Conservation (phyloP, 1,284 basidiomycete genomes). For the Ustilago loliicola region DNA sequence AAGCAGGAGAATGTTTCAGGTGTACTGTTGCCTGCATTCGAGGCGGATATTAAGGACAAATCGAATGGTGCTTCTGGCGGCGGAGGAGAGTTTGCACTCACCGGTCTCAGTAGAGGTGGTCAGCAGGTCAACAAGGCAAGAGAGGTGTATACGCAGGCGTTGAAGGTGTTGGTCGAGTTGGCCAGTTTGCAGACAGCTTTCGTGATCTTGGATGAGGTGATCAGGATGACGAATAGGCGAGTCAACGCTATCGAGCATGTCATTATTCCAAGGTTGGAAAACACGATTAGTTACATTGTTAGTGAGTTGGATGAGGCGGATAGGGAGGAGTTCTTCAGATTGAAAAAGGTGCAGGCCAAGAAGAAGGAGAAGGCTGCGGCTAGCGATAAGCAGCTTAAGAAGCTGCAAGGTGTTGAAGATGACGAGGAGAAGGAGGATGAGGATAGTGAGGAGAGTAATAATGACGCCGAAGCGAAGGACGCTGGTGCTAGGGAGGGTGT, state of each 20-base stretch:
- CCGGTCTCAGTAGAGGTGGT: slow-evolving; percentile 96
- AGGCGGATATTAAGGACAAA: slow-evolving; percentile 45
- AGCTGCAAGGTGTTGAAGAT: slow-evolving; percentile 10
- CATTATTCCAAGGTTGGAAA: slow-evolving; percentile 93
- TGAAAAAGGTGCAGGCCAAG: slow-evolving; percentile 69
- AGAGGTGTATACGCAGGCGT: slow-evolving; percentile 96
- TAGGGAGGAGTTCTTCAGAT: slow-evolving; percentile 69
- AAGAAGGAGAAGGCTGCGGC: slow-evolving; percentile 63
- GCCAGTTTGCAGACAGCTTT: slow-evolving; percentile 95
- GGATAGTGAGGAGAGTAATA: slow-evolving; percentile 3
- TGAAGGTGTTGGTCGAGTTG: slow-evolving; percentile 95
- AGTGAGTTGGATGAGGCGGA: slow-evolving; percentile 70
- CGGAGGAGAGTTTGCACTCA: slow-evolving; percentile 87
- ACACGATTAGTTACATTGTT: slow-evolving; percentile 79
- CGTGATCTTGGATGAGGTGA: slow-evolving; percentile 98
- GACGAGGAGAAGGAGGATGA: slow-evolving; percentile 17
- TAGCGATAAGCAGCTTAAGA: slow-evolving; percentile 15
- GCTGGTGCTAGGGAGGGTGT: background rate
- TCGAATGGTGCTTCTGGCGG: slow-evolving; percentile 21
- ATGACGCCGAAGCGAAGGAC: slow-evolving; percentile 4
- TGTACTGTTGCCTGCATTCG: slow-evolving; percentile 95
- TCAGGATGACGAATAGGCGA: slow-evolving; percentile 95
- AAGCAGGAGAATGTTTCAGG: slow-evolving; percentile 99
- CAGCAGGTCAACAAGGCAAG: slow-evolving; percentile 94
- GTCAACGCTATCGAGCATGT: slow-evolving; percentile 99